These are phyloP conservation scores for Irpex sp. DNA, from an alignment of 1,284 basidiomycete species.

Conservation along the genomic window DNA sequence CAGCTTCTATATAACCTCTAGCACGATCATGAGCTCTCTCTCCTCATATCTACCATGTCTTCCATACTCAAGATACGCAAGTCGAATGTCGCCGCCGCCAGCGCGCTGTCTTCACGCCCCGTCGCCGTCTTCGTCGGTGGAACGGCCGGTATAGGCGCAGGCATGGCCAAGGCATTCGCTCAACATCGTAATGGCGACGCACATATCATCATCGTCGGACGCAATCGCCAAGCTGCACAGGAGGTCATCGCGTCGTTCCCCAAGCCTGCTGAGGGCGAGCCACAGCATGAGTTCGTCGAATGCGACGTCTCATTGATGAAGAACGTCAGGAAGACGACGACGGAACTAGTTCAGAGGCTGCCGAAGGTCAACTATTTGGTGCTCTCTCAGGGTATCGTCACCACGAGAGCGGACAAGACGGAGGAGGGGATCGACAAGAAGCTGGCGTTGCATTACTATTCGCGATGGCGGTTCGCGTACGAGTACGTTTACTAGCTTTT, in stretches of 20 bases:
- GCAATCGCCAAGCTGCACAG: conserved; percentile 31
- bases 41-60: too few species aligned
- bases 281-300: conserved; percentile 28
- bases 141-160: conserved; percentile 33
- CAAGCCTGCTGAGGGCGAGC: conserved; percentile 12
- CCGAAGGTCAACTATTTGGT: conserved; percentile 34
- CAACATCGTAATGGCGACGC: conserved; percentile 28
- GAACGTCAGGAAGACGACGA: conserved; percentile 25
- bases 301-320: conserved; percentile 34
- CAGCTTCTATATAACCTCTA: too few species aligned
- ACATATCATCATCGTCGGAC: conserved; percentile 32
- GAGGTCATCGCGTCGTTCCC: conserved; percentile 32
- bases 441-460: conserved; percentile 25
- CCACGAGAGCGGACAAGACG: conserved; percentile 27
- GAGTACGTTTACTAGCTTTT: conserved; percentile 11
- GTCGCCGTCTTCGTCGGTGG: conserved; percentile 33
- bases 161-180: conserved; percentile 27
- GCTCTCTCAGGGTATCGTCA: conserved; percentile 28
- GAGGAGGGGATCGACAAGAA: conserved; percentile 25
- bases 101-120: conserved; percentile 17
- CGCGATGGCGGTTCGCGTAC: conserved; percentile 26
- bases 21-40: too few species aligned
- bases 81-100: background rate
- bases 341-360: conserved; percentile 22
- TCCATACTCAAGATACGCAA: background rate